These are phyloP conservation scores for Flaveria bidentis DNA, from an alignment of 129 eudicot species.

Conservation along the genomic window DNA sequence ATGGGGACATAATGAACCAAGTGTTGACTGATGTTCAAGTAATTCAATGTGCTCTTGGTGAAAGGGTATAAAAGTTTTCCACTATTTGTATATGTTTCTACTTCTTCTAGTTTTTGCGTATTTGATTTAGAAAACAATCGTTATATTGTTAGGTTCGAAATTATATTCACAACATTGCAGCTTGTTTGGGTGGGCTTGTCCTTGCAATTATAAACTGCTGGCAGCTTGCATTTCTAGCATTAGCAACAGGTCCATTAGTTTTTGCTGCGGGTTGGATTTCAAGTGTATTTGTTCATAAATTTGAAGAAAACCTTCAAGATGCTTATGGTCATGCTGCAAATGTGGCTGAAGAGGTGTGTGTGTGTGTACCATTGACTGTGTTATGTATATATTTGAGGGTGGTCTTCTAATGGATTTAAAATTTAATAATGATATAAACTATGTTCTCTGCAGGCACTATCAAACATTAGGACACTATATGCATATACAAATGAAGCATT, in stretches of 20 bases:
- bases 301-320: conserved; percentile 61
- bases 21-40: conserved; percentile 61
- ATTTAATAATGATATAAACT: background rate
- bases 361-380: conserved; percentile 1
- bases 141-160: conserved; percentile 50
- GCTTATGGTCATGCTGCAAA: conserved; percentile 57
- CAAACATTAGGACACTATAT: conserved; percentile 52
- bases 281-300: conserved; percentile 51
- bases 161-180: conserved; percentile 62
- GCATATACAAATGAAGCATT: conserved; percentile 66
- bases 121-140: background rate
- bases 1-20: conserved; percentile 56
- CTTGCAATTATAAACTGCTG: conserved; percentile 65
- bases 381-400: background rate
- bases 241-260: conserved; percentile 60
- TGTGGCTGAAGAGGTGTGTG: conserved; percentile 65
- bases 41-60: conserved; percentile 60
- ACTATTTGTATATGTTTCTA: background rate
- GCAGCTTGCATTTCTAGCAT: conserved; percentile 64
- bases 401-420: background rate
- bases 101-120: conserved; percentile 22
- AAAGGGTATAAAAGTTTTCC: conserved; percentile 44
- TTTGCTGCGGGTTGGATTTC: conserved; percentile 57
- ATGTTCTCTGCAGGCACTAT: conserved; percentile 49
- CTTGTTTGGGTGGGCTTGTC: conserved; percentile 56